Base-by-base conservation (phyloP, 257 asterid species). In the Solanum bukasovii region DNA sequence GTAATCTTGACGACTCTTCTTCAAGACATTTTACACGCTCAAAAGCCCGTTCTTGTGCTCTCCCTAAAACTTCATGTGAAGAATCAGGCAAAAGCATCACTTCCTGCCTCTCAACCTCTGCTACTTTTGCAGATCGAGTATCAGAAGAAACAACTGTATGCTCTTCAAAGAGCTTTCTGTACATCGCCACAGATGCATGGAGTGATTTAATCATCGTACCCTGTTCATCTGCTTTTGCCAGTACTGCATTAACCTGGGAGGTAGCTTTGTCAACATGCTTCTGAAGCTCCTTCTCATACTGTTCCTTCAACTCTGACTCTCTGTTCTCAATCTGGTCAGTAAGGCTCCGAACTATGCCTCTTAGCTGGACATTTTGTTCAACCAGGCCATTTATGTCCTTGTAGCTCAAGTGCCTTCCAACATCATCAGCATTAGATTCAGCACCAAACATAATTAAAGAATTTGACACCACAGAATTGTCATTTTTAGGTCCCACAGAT, bases 161-260 rank as follows among this genome's bases (percentile, higher is more conserved):
- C 93, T 96, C 99, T 91, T 95, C 98, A 87, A 92, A 95, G 88
- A 97, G 91, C 90, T 91, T 95, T 90, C 91, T 95, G 93, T 97
- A 97, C 99, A 96, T 94, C 3, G 98, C 96, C 90, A 97, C 99
- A 78, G 99, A 95, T 59, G 93, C 68, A 90, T 97, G 99, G 88
- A 97, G 99, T 23, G 98, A 95, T 92, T 94, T 98, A 87, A 97
- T 94, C 99, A 97, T 97, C 59, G 74, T 91, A 20, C 88, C 93
- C 91, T 96, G 99, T 87, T 97, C 98, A 92, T 97, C 98, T 14
- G 98, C 97, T 86, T 96, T 93, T 63, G 87, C 90, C 89, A 96
- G 91, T 59, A 96, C 94, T 0, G 96, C 92, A 87, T 91, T 94
- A 81, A 96, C 96, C 93, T 93, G 94, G 83, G 94, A 89, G 6